These are phyloP conservation scores for Microcera coccophila DNA, from an alignment of 2,329 filamentous ascomycete genomes.

Conservation along the genomic window DNA sequence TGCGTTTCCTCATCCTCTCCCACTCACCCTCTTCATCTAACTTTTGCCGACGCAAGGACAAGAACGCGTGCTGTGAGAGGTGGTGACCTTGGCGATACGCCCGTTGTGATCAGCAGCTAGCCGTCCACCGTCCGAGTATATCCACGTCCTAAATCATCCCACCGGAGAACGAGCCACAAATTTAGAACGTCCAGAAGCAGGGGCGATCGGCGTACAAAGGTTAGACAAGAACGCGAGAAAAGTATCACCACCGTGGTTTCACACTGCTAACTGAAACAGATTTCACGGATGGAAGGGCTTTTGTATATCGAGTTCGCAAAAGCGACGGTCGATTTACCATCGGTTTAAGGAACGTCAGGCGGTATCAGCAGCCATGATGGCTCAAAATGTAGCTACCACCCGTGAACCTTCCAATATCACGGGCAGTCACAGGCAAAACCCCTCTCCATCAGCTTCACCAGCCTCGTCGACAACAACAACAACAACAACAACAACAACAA, in stretches of 20 bases:
- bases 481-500: constrained; percentile 6
- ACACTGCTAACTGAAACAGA: constrained; percentile 16
- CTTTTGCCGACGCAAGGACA: not conserved
- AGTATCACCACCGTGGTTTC: not conserved
- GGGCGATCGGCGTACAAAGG: constrained; percentile 12
- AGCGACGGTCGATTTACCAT: constrained; percentile 6
- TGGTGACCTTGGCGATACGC: not conserved
- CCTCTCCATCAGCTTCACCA: not conserved
- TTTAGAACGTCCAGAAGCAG: constrained; percentile 14
- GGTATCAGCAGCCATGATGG: constrained; percentile 23
- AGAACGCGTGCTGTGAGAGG: not conserved
- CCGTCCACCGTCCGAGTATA: not conserved
- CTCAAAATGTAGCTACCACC: constrained; percentile 18
- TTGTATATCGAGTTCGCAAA: constrained; percentile 17
- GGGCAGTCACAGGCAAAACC: constrained; percentile 7
- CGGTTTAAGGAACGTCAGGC: not conserved
- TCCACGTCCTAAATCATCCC: not conserved
- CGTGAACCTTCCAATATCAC: constrained; percentile 20
- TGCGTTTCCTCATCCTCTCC: not conserved
- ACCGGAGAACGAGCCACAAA: not conserved
- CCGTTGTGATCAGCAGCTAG: not conserved
- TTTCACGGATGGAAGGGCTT: constrained; percentile 24
- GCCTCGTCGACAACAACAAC: constrained; percentile 5
- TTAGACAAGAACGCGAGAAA: constrained; percentile 8
- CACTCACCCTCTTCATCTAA: not conserved